These are phyloP conservation scores for Senna siamea DNA, from an alignment of 306 rosid species.

Conservation along the genomic window DNA sequence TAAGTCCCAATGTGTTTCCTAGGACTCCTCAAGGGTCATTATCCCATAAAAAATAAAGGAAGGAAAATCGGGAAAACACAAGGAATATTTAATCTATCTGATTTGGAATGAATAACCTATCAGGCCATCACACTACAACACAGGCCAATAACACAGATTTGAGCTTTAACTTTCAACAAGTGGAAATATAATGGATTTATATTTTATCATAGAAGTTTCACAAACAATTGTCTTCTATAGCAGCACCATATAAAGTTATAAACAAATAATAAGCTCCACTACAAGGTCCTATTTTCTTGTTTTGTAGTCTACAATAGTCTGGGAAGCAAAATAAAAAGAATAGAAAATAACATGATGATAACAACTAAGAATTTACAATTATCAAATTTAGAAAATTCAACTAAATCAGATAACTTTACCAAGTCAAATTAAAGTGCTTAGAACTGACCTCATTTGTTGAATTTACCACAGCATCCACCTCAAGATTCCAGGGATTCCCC, in stretches of 20 bases:
- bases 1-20: neutral
- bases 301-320: neutral
- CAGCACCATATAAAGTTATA: neutral
- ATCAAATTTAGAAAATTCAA: slow-evolving; percentile 22
- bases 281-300: neutral
- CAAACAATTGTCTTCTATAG: slow-evolving; percentile 23
- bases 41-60: slow-evolving; percentile 11
- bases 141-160: slow-evolving; percentile 10
- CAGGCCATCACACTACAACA: slow-evolving; percentile 3
- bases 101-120: slow-evolving; percentile 5
- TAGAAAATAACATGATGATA: neutral
- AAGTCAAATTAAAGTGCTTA: slow-evolving; percentile 1
- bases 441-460: slow-evolving; percentile 88
- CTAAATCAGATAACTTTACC: neutral
- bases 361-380: slow-evolving; percentile 5
- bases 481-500: slow-evolving; percentile 97
- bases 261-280: slow-evolving; percentile 32
- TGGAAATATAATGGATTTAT: neutral
- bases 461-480: slow-evolving; percentile 98
- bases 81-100: slow-evolving; percentile 4
- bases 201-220: neutral
- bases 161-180: slow-evolving; percentile 18
- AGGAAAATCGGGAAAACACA: neutral
- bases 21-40: slow-evolving; percentile 6
- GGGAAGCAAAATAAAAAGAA: no score